phyloP scores from a whole-genome alignment of 176 grass and related monocot genomes.

The Rhynchospora tenuis region DNA sequence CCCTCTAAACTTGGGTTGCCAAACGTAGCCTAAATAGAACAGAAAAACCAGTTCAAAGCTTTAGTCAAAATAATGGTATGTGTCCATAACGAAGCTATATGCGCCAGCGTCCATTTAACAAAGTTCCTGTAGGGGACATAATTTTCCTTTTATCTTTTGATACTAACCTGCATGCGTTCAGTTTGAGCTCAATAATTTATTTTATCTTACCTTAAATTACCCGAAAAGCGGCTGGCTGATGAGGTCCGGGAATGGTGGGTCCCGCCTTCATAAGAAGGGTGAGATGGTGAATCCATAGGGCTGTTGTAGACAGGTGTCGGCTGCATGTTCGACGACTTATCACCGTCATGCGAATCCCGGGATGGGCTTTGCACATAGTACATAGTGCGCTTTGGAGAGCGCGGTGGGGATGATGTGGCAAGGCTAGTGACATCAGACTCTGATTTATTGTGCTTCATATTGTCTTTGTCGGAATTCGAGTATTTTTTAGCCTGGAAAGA shows the following conservation, averaged over 20 bases:
- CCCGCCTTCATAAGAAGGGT: constrained; percentile 49
- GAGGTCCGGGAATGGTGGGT: constrained; percentile 71
- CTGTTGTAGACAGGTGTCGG: constrained; percentile 83
- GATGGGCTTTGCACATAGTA: constrained; percentile 96
- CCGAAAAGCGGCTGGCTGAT: constrained; percentile 76
- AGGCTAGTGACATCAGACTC: constrained; percentile 84
- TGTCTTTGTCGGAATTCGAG: not conserved
- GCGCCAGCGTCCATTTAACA: not conserved
- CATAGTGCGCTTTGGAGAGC: constrained; percentile 50
- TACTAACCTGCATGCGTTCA: not conserved
- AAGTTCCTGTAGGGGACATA: not conserved
- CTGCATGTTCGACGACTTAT: constrained; percentile 70
- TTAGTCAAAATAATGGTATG: not conserved
- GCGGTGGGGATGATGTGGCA: constrained; percentile 57
- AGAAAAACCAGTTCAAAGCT: not conserved
- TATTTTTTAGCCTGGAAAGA: not conserved
- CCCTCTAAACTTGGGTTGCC: no score
- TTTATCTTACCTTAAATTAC: constrained; percentile 36
- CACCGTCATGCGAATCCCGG: constrained; percentile 73
- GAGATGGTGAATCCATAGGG: constrained; percentile 74
- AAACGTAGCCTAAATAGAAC: no score
- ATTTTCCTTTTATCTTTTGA: not conserved
- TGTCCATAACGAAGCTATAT: not conserved
- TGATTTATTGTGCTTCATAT: constrained; percentile 70
- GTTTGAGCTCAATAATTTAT: not conserved